Evolutionary conservation across 1,139 yeast genomes (phyloP).

Genomic region (Blastobotrys aristatus): DNA sequence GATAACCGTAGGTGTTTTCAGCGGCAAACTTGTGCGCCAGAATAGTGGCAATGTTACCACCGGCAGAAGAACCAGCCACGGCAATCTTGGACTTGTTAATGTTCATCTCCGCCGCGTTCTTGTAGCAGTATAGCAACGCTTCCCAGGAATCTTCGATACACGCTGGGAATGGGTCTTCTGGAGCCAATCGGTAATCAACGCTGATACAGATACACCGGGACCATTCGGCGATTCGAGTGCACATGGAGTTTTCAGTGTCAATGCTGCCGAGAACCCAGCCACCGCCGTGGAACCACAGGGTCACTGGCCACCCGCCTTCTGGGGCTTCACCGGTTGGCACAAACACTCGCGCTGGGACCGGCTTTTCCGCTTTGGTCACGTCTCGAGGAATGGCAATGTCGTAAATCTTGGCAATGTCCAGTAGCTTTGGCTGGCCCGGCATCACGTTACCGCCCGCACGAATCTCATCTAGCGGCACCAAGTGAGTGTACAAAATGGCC

Average conservation of each 20-base stretch:
- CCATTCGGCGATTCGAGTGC: slow-evolving; percentile 40
- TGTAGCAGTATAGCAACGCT: slow-evolving; percentile 26
- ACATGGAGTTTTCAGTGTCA: slow-evolving; percentile 43
- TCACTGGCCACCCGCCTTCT: slow-evolving; percentile 42
- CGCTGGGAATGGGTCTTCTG: slow-evolving; percentile 48
- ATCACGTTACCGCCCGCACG: slow-evolving; percentile 45
- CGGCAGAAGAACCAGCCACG: slow-evolving; percentile 48
- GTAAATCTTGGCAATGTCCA: slow-evolving; percentile 31
- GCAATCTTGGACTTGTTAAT: slow-evolving; percentile 39
- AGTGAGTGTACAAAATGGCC: slow-evolving; percentile 41
- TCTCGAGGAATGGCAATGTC: slow-evolving; percentile 40
- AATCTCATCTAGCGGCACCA: slow-evolving; percentile 38
- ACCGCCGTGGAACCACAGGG: slow-evolving; percentile 49
- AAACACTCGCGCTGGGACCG: slow-evolving; percentile 41
- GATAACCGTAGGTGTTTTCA: slow-evolving; percentile 29
- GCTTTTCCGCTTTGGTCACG: slow-evolving; percentile 30
- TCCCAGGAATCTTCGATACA: slow-evolving; percentile 46
- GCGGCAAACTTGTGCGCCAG: slow-evolving; percentile 36
- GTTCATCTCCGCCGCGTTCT: slow-evolving; percentile 28
- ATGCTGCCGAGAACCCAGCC: slow-evolving; percentile 46
- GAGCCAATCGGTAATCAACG: slow-evolving; percentile 45
- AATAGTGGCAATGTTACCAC: slow-evolving; percentile 44
- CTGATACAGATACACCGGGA: slow-evolving; percentile 20
- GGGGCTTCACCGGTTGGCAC: slow-evolving; percentile 40
- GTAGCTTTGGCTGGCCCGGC: slow-evolving; percentile 41